Base-by-base conservation (phyloP, 768 basidiomycete species). In the Collybia sp. region DNA sequence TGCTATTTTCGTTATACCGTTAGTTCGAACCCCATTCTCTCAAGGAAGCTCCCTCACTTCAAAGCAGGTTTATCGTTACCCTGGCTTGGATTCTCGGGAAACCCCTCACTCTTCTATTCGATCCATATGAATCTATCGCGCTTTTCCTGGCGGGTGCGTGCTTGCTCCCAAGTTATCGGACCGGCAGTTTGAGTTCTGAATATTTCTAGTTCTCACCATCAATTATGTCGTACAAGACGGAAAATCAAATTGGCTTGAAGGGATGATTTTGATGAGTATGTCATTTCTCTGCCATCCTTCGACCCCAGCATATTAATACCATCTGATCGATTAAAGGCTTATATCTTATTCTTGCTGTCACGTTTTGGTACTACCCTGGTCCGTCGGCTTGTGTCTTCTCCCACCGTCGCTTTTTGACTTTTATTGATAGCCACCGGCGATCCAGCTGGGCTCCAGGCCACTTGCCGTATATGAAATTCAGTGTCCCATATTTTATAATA, bases 181-280 rank as follows among this genome's bases (percentile, higher is more conserved):
- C 25, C 38, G 70, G 67, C 5, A 43, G 39, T 6, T 30, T 12
- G 35, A 40, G 20, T 15, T 6, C 5, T 31, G 25, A 8, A 8
- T 4, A 46, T 32, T 13, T 36, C 6, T 47, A 85, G 84, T 90
- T 12, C 68, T 90, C 53, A 88, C 88, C 3, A 89, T 95, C 64
- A 89, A 87, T 58, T 90, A 88, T 57, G 83, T 85, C 16, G 78
- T 94, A 5, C 77, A 81, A 41, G 94, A 96, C 54, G 92, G 92
- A 11, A 87, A 82, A 58, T 88, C 85, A 20, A 95, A 94, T 62
- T 96, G 93, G 72, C 72, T 96, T n/a, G 93, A 95, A 63, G 90
- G 89, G 2, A 71, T 74, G 55, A 66, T 77, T 31, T 54, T 92
- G 17, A 83, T 87, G 72, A 77, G 83, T 81, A 62, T 51, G 77